Percentiles rank a stretch among this genome's conserved stretches.
phyloP scores from a whole-genome alignment of 371 early-diverging fungal species.

The Rhizopus arrhizus region DNA sequence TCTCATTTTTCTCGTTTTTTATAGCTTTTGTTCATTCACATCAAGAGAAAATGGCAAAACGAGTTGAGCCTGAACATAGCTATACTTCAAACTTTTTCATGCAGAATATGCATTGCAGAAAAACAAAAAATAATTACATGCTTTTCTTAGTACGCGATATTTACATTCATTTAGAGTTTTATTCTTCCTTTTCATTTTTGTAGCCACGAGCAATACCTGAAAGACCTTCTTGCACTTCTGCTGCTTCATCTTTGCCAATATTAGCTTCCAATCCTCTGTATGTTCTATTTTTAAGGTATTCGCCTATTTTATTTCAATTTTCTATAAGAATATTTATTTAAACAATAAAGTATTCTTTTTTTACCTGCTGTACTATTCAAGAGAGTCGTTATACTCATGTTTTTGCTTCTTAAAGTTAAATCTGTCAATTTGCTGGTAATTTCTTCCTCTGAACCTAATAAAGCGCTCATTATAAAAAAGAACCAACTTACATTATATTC shows the following conservation, averaged over 20 bases:
- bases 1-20: too few species aligned
- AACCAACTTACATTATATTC: not conserved
- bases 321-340: not conserved
- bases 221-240: constrained; percentile 75
- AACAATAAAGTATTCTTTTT: not conserved
- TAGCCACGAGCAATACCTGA: constrained; percentile 90
- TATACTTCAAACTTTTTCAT: too few species aligned
- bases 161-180: not conserved
- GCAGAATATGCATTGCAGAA: too few species aligned
- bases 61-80: too few species aligned
- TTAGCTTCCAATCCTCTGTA: constrained; percentile 82
- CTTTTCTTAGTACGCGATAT: too few species aligned
- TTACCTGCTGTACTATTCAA: constrained; percentile 80
- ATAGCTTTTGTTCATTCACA: too few species aligned
- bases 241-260: constrained; percentile 66
- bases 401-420: constrained; percentile 59
- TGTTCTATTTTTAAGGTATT: constrained; percentile 70
- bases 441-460: constrained; percentile 23
- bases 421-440: constrained; percentile 51
- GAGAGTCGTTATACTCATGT: constrained; percentile 64
- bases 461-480: not conserved
- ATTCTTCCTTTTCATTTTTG: constrained; percentile 37
- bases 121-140: too few species aligned
- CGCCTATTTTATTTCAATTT: constrained; percentile 38
- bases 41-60: too few species aligned